phyloP scores from a whole-genome alignment of 2,329 filamentous ascomycete species.

The Fusarium illudens region DNA sequence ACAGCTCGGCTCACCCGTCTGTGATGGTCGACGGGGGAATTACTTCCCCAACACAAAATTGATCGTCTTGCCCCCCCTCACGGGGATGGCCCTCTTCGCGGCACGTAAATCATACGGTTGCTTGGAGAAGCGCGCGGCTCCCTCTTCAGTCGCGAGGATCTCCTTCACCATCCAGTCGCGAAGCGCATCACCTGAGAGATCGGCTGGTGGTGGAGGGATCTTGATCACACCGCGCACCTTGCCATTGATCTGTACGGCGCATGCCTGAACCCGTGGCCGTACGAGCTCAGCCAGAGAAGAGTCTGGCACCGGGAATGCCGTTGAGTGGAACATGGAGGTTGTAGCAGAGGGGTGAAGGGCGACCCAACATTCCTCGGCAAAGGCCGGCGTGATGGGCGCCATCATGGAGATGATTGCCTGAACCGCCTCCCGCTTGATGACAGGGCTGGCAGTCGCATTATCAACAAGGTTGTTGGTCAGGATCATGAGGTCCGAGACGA shows the following conservation, averaged over 20 bases:
- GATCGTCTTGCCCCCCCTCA: slow-evolving; percentile 71
- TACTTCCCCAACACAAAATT: slow-evolving; percentile 71
- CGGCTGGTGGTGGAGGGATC: slow-evolving; percentile 61
- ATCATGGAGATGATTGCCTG: slow-evolving; percentile 73
- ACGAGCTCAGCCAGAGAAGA: slow-evolving; percentile 58
- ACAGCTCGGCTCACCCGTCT: no score
- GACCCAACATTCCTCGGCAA: slow-evolving; percentile 84
- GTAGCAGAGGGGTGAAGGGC: slow-evolving; percentile 54
- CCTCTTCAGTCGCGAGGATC: slow-evolving; percentile 69
- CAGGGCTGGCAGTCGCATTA: slow-evolving; percentile 49
- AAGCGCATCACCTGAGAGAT: slow-evolving; percentile 55
- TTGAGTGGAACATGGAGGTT: slow-evolving; percentile 53
- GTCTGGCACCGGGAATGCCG: slow-evolving; percentile 68
- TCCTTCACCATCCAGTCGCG: slow-evolving; percentile 68
- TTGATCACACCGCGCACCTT: slow-evolving; percentile 74
- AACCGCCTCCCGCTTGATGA: slow-evolving; percentile 59
- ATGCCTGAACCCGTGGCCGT: slow-evolving; percentile 59
- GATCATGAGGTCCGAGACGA: slow-evolving; percentile 83
- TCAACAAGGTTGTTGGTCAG: slow-evolving; percentile 75
- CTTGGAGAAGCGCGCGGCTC: slow-evolving; percentile 62
- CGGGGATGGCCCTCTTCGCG: slow-evolving; percentile 72
- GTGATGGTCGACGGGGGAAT: neutral
- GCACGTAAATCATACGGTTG: slow-evolving; percentile 56
- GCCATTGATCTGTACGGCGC: slow-evolving; percentile 83
- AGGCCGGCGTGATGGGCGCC: slow-evolving; percentile 81